Base-by-base conservation (phyloP, 768 basidiomycete genomes). In the Rhodotorula diobovata region DNA sequence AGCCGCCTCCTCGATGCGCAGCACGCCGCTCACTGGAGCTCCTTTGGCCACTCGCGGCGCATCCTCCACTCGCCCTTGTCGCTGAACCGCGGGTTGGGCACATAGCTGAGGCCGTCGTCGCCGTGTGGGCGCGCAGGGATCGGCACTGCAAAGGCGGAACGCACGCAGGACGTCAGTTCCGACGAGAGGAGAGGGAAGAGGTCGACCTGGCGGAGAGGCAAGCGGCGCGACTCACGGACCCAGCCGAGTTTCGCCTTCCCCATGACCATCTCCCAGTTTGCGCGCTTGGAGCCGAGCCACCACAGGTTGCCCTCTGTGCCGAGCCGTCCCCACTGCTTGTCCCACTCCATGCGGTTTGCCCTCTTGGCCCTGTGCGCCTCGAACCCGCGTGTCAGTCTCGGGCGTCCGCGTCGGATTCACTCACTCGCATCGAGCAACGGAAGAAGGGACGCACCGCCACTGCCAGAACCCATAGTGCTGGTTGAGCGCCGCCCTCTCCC, bases 231-330 rank as follows among this genome's bases (percentile, higher is more conserved):
- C 75, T 2, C 58, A 76, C 76, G 34, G 56, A 76, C 69, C 76
- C 76, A 76, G 0, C 53, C 64, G 10, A 76, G 48, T 59, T 76
- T 76, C 1, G 43, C 0, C 58, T 53, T 16, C 10, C 76, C 76
- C 64, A 74, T 68, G 25, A 72, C 72, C 61, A 61, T 63, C 62
- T 73, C 72, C 67, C 69, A 73, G 48, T 76, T 76, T 7, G 55
- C 60, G 25, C 70, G 32, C 48, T 34, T 30, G 30, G 70, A 69
- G 3, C 72, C 76, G 23, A 76, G 55, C 76, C 76, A 76, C 76
- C 76, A 76, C 35, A 71, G 63, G 63, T 76, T 76, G 14, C 70
- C 72, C 53, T 76, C 76, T 37, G 21, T 37, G 10, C 62, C 67
- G 20, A 67, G 48, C 5, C 68, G 43, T 0, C 76, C 76, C 76